Evolutionary conservation across 306 rosid genomes (phyloP), one percentile per base, ranked within the genome.

Genomic region (Luffa acutangula): DNA sequence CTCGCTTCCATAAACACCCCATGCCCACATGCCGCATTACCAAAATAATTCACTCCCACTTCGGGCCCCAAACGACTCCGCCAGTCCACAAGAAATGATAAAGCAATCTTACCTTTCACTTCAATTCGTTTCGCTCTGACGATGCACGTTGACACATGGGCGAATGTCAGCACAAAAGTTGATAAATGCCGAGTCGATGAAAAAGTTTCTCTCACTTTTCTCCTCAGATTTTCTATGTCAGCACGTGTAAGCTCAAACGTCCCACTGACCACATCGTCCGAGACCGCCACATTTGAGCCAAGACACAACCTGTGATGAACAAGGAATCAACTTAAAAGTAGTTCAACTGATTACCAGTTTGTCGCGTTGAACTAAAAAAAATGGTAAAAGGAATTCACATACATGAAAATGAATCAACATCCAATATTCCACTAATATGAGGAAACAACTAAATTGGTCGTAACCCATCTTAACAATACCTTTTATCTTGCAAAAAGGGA

Each of bases 1-100:
- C 60, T 76, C 17, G 67, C 80, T 45, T 87, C 76, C 0, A 1
- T 56, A 10, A 21, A 18, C 5, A 18, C 18, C 1, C 6, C 0
- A 1, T 17, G 25, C 2, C 25, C 3, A 5, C 46, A 14, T 1
- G 79, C 25, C 12, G 92, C 85, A 33, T 88, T 88, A 0, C 92
- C 92, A 39, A 89, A 85, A 81, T 88, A 90, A 1, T 74, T 81
- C 2, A 13, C 37, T 1, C 52, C 63, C 14, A 82, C 20, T 1
- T 81, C 82, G 10, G 75, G 76, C 0, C 74, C 79, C 74, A 81
- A 57, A 9, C 88, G 84, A 36, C 3, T 4, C 77, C 91, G 79
- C 64, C 57, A 79, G 48, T 89, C 89, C 11, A 82, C 20, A 5
- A 13, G 12, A 20, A 77, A 31, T 0, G 1, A 45, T 14, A 82